Evolutionary conservation across 2,329 filamentous ascomycete genomes (phyloP), one percentile per base, ranked within the genome.

Genomic region (Trichoderma arundinaceum): DNA sequence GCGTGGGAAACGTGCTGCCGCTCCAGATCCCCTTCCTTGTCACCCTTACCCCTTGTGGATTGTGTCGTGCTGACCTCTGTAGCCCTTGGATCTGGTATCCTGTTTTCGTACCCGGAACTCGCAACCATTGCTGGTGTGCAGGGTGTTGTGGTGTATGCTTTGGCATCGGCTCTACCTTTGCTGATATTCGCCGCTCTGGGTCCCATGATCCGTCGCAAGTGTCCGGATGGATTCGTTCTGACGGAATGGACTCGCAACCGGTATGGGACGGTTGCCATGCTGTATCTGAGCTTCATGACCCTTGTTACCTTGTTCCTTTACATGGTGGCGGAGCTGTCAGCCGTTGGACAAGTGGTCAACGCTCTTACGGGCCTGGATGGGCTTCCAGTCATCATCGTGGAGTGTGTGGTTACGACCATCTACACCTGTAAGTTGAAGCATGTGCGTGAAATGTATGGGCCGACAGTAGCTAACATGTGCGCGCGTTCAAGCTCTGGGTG

Each of bases 1-100:
- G 92, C 92, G 92, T 94, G 92, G 89, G 92, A 91, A 94, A 94
- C 85, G 92, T 94, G 91, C 90, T 94, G 91, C 91, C 91, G 91
- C 91, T 92, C 87, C 81, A 78, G 77, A 75, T 72, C 73, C 76
- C 74, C 72, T 68, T 22, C 68, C 65, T 59, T 68, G 71, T 28
- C 71, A 68, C 63, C 65, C 68, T 69, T 56, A 3, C 68, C 71
- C 71, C 63, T 69, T 68, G 10, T 53, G 33, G 19, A 12, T 56
- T 43, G 22, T 17, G 35, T 17, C 58, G 38, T 68, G 78, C 82
- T 85, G 78, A 86, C 77, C 75, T 73, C 71, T 75, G 72, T 77
- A 95, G 92, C 89, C 71, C 88, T 95, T 78, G 92, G 92, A 74
- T 93, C 92, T 67, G 90, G 90, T 59, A 94, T 95, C 68, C 82